phyloP scores from a whole-genome alignment of 495 filamentous ascomycete genomes.

The Penicillium desertorum region DNA sequence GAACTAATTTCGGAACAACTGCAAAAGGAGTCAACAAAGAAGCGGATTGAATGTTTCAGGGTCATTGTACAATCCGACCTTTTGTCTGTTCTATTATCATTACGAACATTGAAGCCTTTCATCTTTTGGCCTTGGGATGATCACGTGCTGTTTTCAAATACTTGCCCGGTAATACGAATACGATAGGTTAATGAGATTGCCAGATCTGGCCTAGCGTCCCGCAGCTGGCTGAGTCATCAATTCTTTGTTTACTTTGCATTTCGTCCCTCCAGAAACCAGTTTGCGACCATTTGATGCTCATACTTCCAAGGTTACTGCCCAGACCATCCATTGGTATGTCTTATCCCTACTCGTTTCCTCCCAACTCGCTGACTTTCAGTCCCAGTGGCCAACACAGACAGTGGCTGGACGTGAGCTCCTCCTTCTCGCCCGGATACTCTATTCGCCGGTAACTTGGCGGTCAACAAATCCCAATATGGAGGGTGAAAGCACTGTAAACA shows the following conservation, averaged over 20 bases:
- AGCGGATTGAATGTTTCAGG: background rate
- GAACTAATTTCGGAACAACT: background rate
- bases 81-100: background rate
- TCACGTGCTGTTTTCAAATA: conserved; percentile 23
- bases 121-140: background rate
- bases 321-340: conserved; percentile 16
- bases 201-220: conserved; percentile 10
- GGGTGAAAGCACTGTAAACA: conserved; percentile 38
- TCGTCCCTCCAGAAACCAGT: conserved; percentile 44
- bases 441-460: conserved; percentile 32
- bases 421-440: conserved; percentile 29
- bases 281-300: conserved; percentile 12
- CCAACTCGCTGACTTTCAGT: background rate
- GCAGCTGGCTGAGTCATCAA: conserved; percentile 30
- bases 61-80: background rate
- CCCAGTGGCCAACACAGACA: conserved; percentile 13
- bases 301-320: conserved; percentile 4
- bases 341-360: background rate
- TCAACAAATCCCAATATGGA: conserved; percentile 35
- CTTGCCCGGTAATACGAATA: conserved; percentile 10
- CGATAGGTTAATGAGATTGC: conserved; percentile 16
- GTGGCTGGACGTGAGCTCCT: conserved; percentile 31
- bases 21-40: conserved; percentile 2
- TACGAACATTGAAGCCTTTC: background rate
- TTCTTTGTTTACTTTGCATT: conserved; percentile 37